Evolutionary conservation across 371 early-diverging fungal species (phyloP).

Genomic region (Rhizomucor miehei): DNA sequence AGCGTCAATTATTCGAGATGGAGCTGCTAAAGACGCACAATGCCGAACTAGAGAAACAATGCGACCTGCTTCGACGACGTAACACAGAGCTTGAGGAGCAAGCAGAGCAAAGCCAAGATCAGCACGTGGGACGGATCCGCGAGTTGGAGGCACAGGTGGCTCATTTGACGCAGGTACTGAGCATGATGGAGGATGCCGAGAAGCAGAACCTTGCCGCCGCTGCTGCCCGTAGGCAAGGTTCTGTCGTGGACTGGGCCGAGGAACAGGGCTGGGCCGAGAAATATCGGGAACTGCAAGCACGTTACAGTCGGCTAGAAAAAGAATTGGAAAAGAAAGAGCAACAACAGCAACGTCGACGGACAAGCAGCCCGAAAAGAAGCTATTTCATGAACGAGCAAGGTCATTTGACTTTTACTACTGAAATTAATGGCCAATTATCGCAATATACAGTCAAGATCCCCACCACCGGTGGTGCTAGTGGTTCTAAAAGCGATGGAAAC

Average conservation of each 20-base stretch:
- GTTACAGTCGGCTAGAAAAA: too few relatives aligned
- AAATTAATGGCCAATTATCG: slow-evolving; percentile 36
- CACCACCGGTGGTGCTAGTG: not conserved
- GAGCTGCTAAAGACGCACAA: slow-evolving; percentile 17
- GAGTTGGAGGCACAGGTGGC: slow-evolving; percentile 16
- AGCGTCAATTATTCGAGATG: slow-evolving; percentile 24
- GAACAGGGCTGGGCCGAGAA: slow-evolving; percentile 6
- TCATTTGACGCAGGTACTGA: slow-evolving; percentile 1
- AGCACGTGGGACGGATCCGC: slow-evolving; percentile 1
- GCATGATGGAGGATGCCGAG: slow-evolving; percentile 1
- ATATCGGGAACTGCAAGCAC: slow-evolving; percentile 2
- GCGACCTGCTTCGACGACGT: not conserved
- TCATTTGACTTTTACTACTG: slow-evolving; percentile 37
- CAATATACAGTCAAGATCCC: slow-evolving; percentile 36
- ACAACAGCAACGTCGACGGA: not conserved
- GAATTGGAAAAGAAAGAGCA: not conserved
- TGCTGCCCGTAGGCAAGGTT: not conserved
- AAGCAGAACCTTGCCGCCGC: not conserved
- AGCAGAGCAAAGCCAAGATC: not conserved
- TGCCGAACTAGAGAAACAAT: slow-evolving; percentile 13
- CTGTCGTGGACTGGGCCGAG: not conserved
- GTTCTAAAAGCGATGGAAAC: not conserved
- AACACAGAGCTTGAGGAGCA: slow-evolving; percentile 15
- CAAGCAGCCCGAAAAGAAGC: slow-evolving; percentile 3
- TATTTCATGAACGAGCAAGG: slow-evolving; percentile 31